phyloP scores from a whole-genome alignment of 306 rosid genomes.

The Dryas octopetala region DNA sequence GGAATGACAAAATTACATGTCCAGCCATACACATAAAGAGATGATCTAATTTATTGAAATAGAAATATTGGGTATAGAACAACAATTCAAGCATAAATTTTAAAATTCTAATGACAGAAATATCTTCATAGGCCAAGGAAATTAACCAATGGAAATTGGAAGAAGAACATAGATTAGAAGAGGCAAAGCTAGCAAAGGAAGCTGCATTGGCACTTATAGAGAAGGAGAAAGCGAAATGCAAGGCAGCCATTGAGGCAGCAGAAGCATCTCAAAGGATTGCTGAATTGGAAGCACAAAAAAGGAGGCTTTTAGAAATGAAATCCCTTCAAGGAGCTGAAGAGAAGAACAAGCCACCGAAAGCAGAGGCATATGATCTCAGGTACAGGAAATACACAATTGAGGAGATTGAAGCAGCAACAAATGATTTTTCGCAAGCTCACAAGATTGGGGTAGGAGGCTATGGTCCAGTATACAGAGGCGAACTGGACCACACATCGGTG shows the following conservation, averaged over 20 bases:
- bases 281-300: conserved; percentile 59
- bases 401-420: conserved; percentile 71
- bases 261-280: conserved; percentile 57
- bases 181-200: conserved; percentile 49
- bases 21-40: background rate
- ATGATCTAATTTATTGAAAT: background rate
- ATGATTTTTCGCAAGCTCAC: conserved; percentile 35
- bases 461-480: conserved; percentile 72
- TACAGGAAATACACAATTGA: conserved; percentile 70
- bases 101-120: background rate
- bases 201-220: conserved; percentile 57
- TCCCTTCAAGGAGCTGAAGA: conserved; percentile 38
- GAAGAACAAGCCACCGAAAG: conserved; percentile 22
- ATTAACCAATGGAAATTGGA: conserved; percentile 69
- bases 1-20: background rate
- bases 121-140: conserved; percentile 52
- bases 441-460: conserved; percentile 89
- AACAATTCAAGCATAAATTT: background rate
- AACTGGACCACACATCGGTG: conserved; percentile 73
- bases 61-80: background rate
- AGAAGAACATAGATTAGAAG: conserved; percentile 57
- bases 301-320: conserved; percentile 47
- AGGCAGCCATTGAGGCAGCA: conserved; percentile 63
- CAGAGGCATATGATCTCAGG: conserved; percentile 23
- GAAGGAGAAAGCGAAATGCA: conserved; percentile 55